Base-by-base conservation (phyloP, 1,139 yeast genomes). In the Candida frijolesensis region DNA sequence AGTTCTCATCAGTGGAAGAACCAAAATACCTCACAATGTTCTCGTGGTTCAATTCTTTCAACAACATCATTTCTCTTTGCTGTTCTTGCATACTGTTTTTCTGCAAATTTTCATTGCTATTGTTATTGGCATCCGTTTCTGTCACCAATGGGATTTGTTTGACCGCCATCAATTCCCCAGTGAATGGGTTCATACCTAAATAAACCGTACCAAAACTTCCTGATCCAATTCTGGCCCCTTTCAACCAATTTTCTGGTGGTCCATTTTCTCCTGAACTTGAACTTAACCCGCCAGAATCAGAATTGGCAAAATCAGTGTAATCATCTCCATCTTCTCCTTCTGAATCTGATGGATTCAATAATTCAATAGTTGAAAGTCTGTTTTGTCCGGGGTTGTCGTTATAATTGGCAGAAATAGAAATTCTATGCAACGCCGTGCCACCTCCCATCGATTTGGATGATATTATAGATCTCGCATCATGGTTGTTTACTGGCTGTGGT, bases 131-230 rank as follows among this genome's bases (percentile, higher is more conserved):
- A 50, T 62, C 72, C 52, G 71, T 79, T 32, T 48, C 50, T 49
- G 66, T 70, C 0, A 89, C 86, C 18, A 91, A 66, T 42, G 87
- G 87, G 0, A 94, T 97, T 65, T 92, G 97, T 62, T 94, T 94
- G 12, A 94, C 97, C 0, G 98, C 99, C 96, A 94, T 90, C 49
- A 94, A 74, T 63, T 91, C 98, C 42, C 99, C 99, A 0, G 96
- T 91, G 42, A 86, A 72, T 1, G 96, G 89, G 63, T 91, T 90
- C 86, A 94, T 85, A 1, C 97, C 99, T 42, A 94, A 74, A 57
- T 87, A 92, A 1, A 94, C 99, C 2, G 90, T 85, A 33, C 98
- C 99, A 73, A 91, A 94, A 56, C 96, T 87, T 2, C 99, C 99
- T 2, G 96, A 85, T 0, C 99, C 99, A 57, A 94, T 90, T 42